Evolutionary conservation across 2,329 filamentous ascomycete species (phyloP), one percentile per base, ranked within the genome.

Genomic region (Aspergillus brunneoviolaceus): DNA sequence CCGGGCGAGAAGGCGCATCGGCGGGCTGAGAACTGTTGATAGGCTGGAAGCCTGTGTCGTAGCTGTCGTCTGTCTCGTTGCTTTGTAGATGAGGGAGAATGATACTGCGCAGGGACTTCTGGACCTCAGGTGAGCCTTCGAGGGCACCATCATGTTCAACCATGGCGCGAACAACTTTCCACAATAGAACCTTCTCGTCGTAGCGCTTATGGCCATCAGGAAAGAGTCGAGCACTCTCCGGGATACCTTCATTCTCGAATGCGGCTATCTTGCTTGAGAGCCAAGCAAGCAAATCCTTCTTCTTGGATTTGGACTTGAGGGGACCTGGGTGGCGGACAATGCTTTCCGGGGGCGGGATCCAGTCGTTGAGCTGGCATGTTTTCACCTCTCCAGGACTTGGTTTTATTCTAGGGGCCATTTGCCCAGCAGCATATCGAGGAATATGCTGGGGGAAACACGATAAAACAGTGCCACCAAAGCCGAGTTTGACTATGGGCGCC

Each of bases 211-310:
- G 72, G 33, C 82, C 33, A 79, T 80, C 71, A 76, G 79, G 16
- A 77, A 78, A 33, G 77, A 77, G 66, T 78, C 84, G 51, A 79
- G 85, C 55, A 79, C 72, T 57, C 77, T 82, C 68, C 10, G 81
- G 76, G 4, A 76, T 65, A 35, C 77, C 72, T 54, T 73, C 66
- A 49, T 81, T 84, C 71, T 96, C 91, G 39, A 97, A 77, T 0
- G 80, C 79, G 42, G 91, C 88, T 58, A 98, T 94, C 55, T 89
- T 91, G 60, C 84, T 80, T 4, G 83, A 85, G 49, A 99, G 81
- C 95, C 96, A 99, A 2, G 86, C 77, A 49, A 93, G 68, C 0
- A 92, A 85, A 57, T 99, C 94, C 79, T 98, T 99, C 82, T 99
- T 99, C 82, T 96, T 98, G 1, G 88, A 87, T 72, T 97, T 98